phyloP scores from a whole-genome alignment of 75 land plant genomes.

The Pseudotsuga menziesii region DNA sequence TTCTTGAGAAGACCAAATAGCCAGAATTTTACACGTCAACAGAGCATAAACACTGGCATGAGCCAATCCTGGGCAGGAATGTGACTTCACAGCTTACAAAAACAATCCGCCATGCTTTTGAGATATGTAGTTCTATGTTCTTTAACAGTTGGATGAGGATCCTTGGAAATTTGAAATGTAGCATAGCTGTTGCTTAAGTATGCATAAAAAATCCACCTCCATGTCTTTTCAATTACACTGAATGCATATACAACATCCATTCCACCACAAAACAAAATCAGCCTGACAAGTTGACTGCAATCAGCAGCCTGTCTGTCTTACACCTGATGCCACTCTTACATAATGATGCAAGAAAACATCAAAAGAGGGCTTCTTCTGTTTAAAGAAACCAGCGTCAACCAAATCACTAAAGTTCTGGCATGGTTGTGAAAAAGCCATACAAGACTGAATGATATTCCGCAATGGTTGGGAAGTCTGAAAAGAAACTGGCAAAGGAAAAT shows the following conservation, averaged over 20 bases:
- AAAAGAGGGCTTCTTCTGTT: not conserved
- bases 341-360: not conserved
- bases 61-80: not conserved
- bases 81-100: not conserved
- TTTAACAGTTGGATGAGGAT: not conserved
- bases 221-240: not conserved
- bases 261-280: not conserved
- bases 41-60: not conserved
- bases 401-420: not conserved
- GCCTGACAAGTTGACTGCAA: not conserved
- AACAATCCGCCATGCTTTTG: not conserved
- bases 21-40: too few species aligned
- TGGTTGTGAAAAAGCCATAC: not conserved
- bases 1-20: not conserved
- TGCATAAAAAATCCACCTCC: not conserved
- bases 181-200: not conserved
- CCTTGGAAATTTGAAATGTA: not conserved
- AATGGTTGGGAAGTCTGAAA: conserved; percentile 2
- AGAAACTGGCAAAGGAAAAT: not conserved
- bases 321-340: not conserved
- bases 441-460: not conserved
- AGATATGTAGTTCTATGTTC: not conserved
- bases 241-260: not conserved
- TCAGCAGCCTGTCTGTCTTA: not conserved
- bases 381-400: not conserved